Base-by-base conservation (phyloP, 2,329 filamentous ascomycete genomes). In the Ophiostoma populinum region DNA sequence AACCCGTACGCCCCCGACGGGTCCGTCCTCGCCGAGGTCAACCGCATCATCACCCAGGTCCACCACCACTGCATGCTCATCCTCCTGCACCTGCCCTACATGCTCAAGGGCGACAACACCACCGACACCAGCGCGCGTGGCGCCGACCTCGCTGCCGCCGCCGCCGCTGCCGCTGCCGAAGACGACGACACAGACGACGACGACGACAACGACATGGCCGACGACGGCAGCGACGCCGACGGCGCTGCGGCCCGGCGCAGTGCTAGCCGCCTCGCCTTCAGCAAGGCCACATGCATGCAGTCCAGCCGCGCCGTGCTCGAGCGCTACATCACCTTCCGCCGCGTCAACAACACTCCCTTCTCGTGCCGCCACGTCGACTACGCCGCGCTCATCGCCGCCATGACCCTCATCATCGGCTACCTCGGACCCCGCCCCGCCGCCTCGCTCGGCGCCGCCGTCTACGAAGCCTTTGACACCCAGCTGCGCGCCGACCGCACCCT, bases 31-130 rank as follows among this genome's bases (percentile, higher is more conserved):
- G 41, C 45, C 8, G 49, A 56, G 9, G 55, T 54, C 22, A 39
- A 48, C 5, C 51, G 54, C 5, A 42, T 62, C 6, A 58, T 64
- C 45, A 47, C 61, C 6, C 67, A 71, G 38, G 54, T 70, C 30
- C 55, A 58, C 3, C 62, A 70, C 40, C 60, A 62, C 43, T 57
- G 61, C 22, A 53, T 70, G 3, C 49, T 69, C 7, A 57, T 65
- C 22, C 55, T 65, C 7, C 55, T 71, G 0, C 67, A 73, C 40
- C 54, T 72, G 2, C 68, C 67, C 0, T 70, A 65, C 40, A 62
- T 71, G 49, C 55, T 70, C 9, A 42, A 42, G 16, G 42, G 37
- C 17, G 35, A 37, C 13, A 32, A 40, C 16, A 31, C 40, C 35
- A 49, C 56, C 24, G 2, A 26, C 37, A 16, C 25, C 24, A 38